Evolutionary conservation across 2,329 filamentous ascomycete genomes (phyloP).

Genomic region (Aspergillus ustus): DNA sequence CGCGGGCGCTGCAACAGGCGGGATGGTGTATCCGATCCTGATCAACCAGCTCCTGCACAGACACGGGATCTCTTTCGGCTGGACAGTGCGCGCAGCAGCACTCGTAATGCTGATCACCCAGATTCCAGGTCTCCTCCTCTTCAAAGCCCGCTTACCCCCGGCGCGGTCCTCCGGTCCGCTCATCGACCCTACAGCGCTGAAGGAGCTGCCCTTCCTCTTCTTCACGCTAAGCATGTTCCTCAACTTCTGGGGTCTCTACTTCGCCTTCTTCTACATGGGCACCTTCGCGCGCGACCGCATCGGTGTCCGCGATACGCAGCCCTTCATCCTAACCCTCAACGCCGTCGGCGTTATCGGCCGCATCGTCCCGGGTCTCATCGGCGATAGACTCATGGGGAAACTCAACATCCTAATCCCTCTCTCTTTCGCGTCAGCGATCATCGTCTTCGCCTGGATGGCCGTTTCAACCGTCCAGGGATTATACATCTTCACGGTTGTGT

Average conservation of each 20-base stretch:
- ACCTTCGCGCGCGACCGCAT: conserved; percentile 53
- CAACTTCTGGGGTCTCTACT: conserved; percentile 58
- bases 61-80: conserved; percentile 49
- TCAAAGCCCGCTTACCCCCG: conserved; percentile 10
- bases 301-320: conserved; percentile 55
- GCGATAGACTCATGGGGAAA: conserved; percentile 58
- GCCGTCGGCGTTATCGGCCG: conserved; percentile 62
- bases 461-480: conserved; percentile 47
- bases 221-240: conserved; percentile 53
- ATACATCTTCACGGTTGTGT: conserved; percentile 51
- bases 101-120: conserved; percentile 50
- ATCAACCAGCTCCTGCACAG: conserved; percentile 44
- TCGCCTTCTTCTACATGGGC: conserved; percentile 64
- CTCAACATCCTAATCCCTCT: conserved; percentile 62
- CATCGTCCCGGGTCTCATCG: conserved; percentile 57
- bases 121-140: conserved; percentile 43
- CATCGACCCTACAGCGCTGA: conserved; percentile 62
- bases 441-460: conserved; percentile 62
- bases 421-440: conserved; percentile 49
- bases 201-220: conserved; percentile 59
- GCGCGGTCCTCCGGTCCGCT: conserved; percentile 55
- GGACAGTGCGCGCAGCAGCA: conserved; percentile 52
- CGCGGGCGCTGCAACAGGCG: conserved; percentile 46
- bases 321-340: conserved; percentile 62
- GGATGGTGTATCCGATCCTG: conserved; percentile 53